Evolutionary conservation across 805 yeast genomes (phyloP).

Genomic region (Cyberlindnera saturnus): DNA sequence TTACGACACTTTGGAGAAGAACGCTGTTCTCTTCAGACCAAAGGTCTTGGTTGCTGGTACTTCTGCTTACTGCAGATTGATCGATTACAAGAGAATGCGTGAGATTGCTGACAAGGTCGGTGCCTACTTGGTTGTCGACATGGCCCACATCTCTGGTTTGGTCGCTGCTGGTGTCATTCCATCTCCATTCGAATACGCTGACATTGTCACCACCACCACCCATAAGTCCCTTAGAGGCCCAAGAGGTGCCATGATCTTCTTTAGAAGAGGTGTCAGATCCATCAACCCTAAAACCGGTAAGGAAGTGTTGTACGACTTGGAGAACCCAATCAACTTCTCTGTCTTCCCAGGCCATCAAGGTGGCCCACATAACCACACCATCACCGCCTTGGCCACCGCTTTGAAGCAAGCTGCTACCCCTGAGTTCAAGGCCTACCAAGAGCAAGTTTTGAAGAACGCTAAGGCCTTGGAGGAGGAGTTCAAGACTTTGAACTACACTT

Average conservation of each 20-base stretch:
- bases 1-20: constrained; percentile 89
- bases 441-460: constrained; percentile 84
- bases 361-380: constrained; percentile 99
- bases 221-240: constrained; percentile 99
- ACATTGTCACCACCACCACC: constrained; percentile 96
- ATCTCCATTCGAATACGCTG: constrained; percentile 95
- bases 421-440: constrained; percentile 87
- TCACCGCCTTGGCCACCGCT: constrained; percentile 95
- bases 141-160: constrained; percentile 98
- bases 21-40: constrained; percentile 90
- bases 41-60: constrained; percentile 97
- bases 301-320: constrained; percentile 86
- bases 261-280: constrained; percentile 91
- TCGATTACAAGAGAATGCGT: constrained; percentile 95
- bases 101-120: constrained; percentile 96
- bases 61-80: constrained; percentile 93
- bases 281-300: constrained; percentile 86
- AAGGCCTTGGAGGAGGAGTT: constrained; percentile 73
- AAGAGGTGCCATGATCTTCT: constrained; percentile 99
- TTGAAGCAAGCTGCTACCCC: constrained; percentile 89
- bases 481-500: constrained; percentile 63
- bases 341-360: constrained; percentile 99
- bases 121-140: constrained; percentile 92
- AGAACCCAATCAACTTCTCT: constrained; percentile 92
- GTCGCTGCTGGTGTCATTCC: constrained; percentile 94